phyloP scores from a whole-genome alignment of 768 basidiomycete species.

The Chalciporus chontae region DNA sequence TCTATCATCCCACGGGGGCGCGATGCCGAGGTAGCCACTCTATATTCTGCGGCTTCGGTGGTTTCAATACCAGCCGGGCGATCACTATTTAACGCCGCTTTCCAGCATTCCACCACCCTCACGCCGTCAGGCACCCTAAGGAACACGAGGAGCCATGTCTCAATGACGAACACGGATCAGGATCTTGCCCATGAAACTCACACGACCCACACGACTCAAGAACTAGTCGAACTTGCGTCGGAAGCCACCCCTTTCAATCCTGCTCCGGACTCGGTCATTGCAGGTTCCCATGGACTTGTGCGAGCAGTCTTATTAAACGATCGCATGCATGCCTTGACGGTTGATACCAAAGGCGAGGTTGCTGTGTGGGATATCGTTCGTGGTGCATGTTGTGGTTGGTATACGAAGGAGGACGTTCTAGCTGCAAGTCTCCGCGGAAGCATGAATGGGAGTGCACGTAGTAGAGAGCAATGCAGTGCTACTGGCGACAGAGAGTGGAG shows the following conservation, averaged over 20 bases:
- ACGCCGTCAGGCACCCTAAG: constrained; percentile 25
- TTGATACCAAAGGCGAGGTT: constrained; percentile 85
- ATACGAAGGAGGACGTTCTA: constrained; percentile 60
- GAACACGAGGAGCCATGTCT: constrained; percentile 17
- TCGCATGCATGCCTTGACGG: constrained; percentile 83
- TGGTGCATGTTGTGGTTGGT: constrained; percentile 71
- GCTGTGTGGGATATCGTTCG: constrained; percentile 91
- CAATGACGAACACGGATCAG: constrained; percentile 23
- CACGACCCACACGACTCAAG: constrained; percentile 53
- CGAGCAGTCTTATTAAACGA: constrained; percentile 83
- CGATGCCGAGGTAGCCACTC: constrained; percentile 79
- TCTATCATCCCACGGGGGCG: constrained; percentile 35
- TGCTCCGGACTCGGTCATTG: constrained; percentile 66
- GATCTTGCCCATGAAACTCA: constrained; percentile 38
- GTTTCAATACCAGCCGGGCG: constrained; percentile 57
- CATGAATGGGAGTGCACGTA: constrained; percentile 33
- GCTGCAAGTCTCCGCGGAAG: constrained; percentile 51
- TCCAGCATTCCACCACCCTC: constrained; percentile 27
- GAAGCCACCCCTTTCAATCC: constrained; percentile 61
- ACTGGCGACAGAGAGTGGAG: constrained; percentile 50
- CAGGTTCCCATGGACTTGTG: constrained; percentile 79
- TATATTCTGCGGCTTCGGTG: constrained; percentile 83
- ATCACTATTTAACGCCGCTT: constrained; percentile 35
- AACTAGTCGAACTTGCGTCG: constrained; percentile 74
- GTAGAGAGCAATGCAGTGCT: constrained; percentile 32